Evolutionary conservation across 331 rosid genomes (phyloP).

Genomic region (Dryas integrifolia): DNA sequence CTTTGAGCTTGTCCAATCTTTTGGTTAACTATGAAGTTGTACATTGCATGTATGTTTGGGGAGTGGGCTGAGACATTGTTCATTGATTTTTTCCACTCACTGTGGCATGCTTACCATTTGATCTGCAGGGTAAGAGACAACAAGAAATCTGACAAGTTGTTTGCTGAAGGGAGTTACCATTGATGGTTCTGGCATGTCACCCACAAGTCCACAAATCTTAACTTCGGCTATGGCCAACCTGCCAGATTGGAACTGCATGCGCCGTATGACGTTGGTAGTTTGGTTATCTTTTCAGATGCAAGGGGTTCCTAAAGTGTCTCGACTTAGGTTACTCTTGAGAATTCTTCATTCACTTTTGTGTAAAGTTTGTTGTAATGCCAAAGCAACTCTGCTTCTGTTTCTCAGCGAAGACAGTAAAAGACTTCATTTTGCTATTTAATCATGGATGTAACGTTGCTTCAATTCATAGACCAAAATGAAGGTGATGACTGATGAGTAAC

Average conservation of each 20-base stretch:
- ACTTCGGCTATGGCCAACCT: neutral
- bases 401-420: no score
- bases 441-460: no score
- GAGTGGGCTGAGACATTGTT: neutral
- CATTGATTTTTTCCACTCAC: neutral
- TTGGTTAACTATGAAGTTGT: neutral
- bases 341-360: neutral
- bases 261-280: neutral
- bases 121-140: neutral
- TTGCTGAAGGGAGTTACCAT: neutral
- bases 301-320: neutral
- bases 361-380: neutral
- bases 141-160: neutral
- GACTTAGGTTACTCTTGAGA: neutral
- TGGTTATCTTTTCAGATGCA: neutral
- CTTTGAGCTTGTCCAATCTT: neutral
- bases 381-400: neutral
- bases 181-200: neutral
- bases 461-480: neutral
- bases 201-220: neutral
- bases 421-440: no score
- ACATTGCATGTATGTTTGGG: neutral
- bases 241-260: neutral
- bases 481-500: neutral
- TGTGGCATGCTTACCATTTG: conserved; percentile 2